Evolutionary conservation across 202 grass and related monocot genomes (phyloP), one percentile per base, ranked within the genome.

Genomic region (Panicum virgatum): DNA sequence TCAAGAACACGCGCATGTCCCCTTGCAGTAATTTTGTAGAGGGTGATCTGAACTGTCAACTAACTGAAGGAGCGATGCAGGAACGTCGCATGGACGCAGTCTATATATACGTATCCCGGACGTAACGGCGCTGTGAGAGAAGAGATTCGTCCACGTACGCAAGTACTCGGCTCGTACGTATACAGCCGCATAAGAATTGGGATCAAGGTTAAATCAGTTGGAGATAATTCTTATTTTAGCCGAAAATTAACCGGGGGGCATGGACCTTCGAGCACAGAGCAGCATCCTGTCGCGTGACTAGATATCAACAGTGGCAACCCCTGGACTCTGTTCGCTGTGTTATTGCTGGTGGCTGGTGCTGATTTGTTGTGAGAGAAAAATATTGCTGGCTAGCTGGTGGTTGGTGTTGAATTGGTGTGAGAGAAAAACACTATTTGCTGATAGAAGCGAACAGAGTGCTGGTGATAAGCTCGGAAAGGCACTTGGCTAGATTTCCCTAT

Each of bases 401-500:
- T n/a, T n/a, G n/a, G n/a, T n/a, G n/a, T n/a, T n/a, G n/a, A n/a
- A n/a, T n/a, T n/a, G n/a, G n/a, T n/a, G n/a, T n/a, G n/a, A n/a
- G n/a, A n/a, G n/a, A n/a, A n/a, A n/a, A n/a, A n/a, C n/a, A n/a
- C n/a, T n/a, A n/a, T n/a, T n/a, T n/a, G n/a, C n/a, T n/a, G n/a
- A n/a, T n/a, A n/a, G n/a, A n/a, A n/a, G n/a, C n/a, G n/a, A n/a
- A n/a, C n/a, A n/a, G n/a, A n/a, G n/a, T n/a, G n/a, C n/a, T n/a
- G 0, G 19, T 40, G 34, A 34, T 75, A 10, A 32, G 34, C 25
- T 44, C 32, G 8, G 69, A 63, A 42, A 53, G 65, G 58, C 12
- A 50, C 15, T 25, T 70, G 46, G 12, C 56, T 10, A 71, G 54
- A 85, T 85, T 51, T 86, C 75, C 30, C 45, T 84, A 84, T 84